Evolutionary conservation across 192 early-diverging fungal genomes (phyloP).

Genomic region (Coemansia sp.): DNA sequence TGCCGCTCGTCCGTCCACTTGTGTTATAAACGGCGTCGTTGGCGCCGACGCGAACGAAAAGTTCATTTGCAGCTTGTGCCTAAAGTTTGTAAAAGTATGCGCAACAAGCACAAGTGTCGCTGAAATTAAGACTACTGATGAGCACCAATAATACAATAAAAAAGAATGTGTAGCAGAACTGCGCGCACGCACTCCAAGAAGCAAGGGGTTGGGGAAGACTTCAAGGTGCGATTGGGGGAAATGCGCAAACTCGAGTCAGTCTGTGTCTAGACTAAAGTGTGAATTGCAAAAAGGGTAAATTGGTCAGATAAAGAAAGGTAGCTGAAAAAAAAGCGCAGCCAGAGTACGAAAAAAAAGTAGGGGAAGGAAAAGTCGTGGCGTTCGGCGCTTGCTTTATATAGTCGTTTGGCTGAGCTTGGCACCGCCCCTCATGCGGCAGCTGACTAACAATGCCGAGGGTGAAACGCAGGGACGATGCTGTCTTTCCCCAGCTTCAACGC

Average conservation of each 20-base stretch:
- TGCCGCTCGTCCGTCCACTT: constrained; percentile 33
- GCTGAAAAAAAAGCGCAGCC: constrained; percentile 39
- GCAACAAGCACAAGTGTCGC: not conserved
- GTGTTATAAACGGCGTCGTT: constrained; percentile 52
- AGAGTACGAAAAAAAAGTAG: constrained; percentile 8
- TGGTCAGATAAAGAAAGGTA: constrained; percentile 7
- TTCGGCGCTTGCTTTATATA: constrained; percentile 3
- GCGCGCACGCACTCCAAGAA: no score
- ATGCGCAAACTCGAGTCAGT: not conserved
- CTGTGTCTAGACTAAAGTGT: no score
- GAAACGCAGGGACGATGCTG: not conserved
- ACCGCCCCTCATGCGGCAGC: not conserved
- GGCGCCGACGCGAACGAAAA: constrained; percentile 56
- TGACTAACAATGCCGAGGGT: not conserved
- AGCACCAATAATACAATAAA: not conserved
- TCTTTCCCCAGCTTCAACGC: not conserved
- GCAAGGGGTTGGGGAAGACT: not conserved
- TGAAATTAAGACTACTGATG: no score
- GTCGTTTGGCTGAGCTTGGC: not conserved
- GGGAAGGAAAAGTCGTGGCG: constrained; percentile 1
- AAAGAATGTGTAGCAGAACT: not conserved
- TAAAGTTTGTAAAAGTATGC: not conserved
- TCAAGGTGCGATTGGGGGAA: not conserved
- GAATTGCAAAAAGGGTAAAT: not conserved
- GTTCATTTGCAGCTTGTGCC: constrained; percentile 27